These are phyloP conservation scores for Puccinia hordei DNA, from an alignment of 1,284 basidiomycete genomes.

Conservation along the genomic window DNA sequence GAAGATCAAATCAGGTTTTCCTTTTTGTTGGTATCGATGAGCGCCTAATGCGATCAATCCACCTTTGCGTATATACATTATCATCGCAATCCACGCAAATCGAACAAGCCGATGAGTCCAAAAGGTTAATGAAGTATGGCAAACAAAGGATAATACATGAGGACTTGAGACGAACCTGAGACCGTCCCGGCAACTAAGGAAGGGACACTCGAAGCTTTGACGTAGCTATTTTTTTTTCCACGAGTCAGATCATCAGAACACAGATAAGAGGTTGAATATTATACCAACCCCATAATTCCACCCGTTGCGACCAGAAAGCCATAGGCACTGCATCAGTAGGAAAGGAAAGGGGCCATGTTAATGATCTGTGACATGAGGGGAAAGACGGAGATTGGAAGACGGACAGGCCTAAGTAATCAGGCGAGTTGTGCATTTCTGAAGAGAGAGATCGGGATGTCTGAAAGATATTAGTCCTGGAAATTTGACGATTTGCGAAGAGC, in stretches of 20 bases:
- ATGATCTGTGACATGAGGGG: neutral
- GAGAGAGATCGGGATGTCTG: neutral
- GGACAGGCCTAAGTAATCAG: slow-evolving; percentile 18
- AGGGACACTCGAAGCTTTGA: slow-evolving; percentile 43
- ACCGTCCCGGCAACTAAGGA: slow-evolving; percentile 32
- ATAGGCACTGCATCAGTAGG: slow-evolving; percentile 12
- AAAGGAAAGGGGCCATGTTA: neutral
- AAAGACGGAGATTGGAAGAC: neutral
- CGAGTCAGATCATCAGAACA: too few species aligned
- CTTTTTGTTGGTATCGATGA: slow-evolving; percentile 33
- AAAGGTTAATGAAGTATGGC: neutral
- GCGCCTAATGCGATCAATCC: slow-evolving; percentile 40
- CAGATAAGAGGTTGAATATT: neutral
- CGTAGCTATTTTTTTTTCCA: neutral
- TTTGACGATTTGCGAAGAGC: too few species aligned
- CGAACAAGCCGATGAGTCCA: neutral
- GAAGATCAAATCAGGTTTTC: slow-evolving; percentile 47
- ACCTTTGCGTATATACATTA: neutral
- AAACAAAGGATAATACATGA: too few species aligned
- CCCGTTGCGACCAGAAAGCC: slow-evolving; percentile 36
- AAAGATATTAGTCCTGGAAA: neutral
- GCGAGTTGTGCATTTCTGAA: neutral
- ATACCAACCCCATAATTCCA: slow-evolving; percentile 39
- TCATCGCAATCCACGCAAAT: neutral
- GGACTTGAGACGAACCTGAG: slow-evolving; percentile 27